Evolutionary conservation across 208 protist species (phyloP), one percentile per base, ranked within the genome.

Genomic region (Phytomonas francai): DNA sequence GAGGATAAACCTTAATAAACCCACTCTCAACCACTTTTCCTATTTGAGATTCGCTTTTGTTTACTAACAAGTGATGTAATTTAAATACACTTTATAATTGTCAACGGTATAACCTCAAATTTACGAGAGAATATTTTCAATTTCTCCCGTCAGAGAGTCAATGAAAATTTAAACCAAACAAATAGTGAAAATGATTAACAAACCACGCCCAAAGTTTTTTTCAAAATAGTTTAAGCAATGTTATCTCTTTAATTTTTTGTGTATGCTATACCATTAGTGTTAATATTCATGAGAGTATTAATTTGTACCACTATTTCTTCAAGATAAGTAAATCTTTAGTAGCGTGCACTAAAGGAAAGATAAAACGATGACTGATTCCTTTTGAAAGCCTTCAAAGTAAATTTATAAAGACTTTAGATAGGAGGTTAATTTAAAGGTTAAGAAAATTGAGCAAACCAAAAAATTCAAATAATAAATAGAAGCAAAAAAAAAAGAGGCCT

Each of bases 311-410:
- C 39, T 49, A 6, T 12, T 49, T 49, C n/a, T 49, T 19, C 4
- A 49, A 49, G 39, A 49, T 19, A 49, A n/a, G n/a, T n/a, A 49
- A 49, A 49, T 49, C 16, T 12, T 12, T 49, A 49, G 39, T 19
- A 19, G 39, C 63, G 45, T 65, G 34, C 31, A 59, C 16, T 22
- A n/a, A 62, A 63, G 25, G 29, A 12, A 60, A 71, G n/a, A 71
- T 51, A 59, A 58, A 61, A n/a, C 61, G 16, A 70, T 54, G 19
- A 25, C 7, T 63, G 16, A 72, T 71, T 22, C 61, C 39, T 49
- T 49, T 49, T 49, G 39, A 49, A 49, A 49, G 39, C 16, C 39
- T 49, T 49, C 12, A 49, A 49, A 49, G 16, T 19, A 49, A 49
- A 19, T 19, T 12, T 22, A 49, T 49, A 22, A 49, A 49, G 39